phyloP scores from a whole-genome alignment of 192 early-diverging fungal species.

The Coemansia sp. region DNA sequence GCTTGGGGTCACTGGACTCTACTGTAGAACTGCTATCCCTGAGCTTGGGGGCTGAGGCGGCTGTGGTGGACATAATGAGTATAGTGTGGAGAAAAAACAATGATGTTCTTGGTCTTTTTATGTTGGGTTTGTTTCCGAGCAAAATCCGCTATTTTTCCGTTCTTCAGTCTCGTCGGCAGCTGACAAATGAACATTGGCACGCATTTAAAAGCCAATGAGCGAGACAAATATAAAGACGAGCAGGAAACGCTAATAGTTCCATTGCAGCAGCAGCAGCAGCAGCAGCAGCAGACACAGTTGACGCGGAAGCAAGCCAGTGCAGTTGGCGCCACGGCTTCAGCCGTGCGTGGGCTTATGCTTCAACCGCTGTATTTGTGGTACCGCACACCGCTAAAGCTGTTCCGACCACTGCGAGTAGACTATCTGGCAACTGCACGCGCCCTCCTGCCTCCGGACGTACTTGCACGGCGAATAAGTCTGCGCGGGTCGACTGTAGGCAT shows the following conservation, averaged over 20 bases:
- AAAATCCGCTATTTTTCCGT: too few species aligned
- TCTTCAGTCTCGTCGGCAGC: too few species aligned
- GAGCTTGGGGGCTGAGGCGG: too few species aligned
- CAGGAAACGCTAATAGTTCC: not conserved
- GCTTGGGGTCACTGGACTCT: not conserved
- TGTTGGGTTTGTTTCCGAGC: too few species aligned
- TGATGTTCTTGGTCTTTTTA: too few species aligned
- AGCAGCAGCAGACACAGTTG: conserved; percentile 14
- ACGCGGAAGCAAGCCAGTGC: conserved; percentile 48
- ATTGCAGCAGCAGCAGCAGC: not conserved
- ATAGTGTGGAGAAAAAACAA: too few species aligned
- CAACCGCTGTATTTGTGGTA: conserved; percentile 56
- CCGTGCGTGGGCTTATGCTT: conserved; percentile 42
- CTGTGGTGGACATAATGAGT: too few species aligned
- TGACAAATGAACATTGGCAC: conserved; percentile 34
- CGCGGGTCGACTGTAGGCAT: conserved; percentile 71
- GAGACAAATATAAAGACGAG: not conserved
- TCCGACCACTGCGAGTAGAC: conserved; percentile 74
- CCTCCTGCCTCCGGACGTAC: conserved; percentile 58
- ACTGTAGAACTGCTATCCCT: not conserved
- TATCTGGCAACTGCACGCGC: conserved; percentile 76
- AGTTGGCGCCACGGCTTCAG: conserved; percentile 51
- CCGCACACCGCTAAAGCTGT: conserved; percentile 60
- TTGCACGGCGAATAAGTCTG: conserved; percentile 45
- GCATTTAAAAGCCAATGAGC: conserved; percentile 18